phyloP scores from a whole-genome alignment of 179 eudicot genomes.

The Amaranthus tricolor region DNA sequence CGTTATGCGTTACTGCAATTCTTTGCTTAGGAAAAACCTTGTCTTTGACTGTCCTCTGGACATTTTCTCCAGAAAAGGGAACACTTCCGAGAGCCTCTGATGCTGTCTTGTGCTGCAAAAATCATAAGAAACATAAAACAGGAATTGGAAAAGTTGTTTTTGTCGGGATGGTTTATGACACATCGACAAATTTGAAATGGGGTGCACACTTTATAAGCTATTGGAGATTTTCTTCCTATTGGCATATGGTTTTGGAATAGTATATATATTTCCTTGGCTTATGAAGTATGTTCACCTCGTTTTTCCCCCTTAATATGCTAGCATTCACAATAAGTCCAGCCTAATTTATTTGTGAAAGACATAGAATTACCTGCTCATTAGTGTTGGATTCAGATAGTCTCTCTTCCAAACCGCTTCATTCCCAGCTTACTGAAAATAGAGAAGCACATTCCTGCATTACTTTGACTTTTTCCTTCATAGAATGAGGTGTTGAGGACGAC shows the following conservation, averaged over 20 bases:
- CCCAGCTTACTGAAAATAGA: slow-evolving; percentile 74
- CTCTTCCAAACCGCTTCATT: slow-evolving; percentile 55
- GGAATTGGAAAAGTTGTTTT: background rate
- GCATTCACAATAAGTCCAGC: background rate
- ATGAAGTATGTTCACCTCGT: too few species aligned
- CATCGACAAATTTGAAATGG: too few species aligned
- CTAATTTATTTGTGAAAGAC: background rate
- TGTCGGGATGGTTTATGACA: background rate
- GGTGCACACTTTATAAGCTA: too few species aligned
- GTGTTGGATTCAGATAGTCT: slow-evolving; percentile 50
- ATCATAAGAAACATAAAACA: background rate
- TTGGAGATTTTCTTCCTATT: too few species aligned
- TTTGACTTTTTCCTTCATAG: slow-evolving; percentile 57
- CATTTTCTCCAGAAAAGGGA: slow-evolving; percentile 27
- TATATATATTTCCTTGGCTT: too few species aligned
- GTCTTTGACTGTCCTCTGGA: slow-evolving; percentile 26
- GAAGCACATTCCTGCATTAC: slow-evolving; percentile 68
- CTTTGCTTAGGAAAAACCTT: slow-evolving; percentile 25
- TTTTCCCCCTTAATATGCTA: too few species aligned
- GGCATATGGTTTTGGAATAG: too few species aligned
- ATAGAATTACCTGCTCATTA: slow-evolving; percentile 45
- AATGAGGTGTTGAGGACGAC: slow-evolving; percentile 50
- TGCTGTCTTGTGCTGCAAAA: slow-evolving; percentile 32
- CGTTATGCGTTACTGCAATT: slow-evolving; percentile 25
- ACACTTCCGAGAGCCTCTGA: slow-evolving; percentile 25